Base-by-base conservation (phyloP, 2,329 filamentous ascomycete genomes). In the Diaporthe sp. region DNA sequence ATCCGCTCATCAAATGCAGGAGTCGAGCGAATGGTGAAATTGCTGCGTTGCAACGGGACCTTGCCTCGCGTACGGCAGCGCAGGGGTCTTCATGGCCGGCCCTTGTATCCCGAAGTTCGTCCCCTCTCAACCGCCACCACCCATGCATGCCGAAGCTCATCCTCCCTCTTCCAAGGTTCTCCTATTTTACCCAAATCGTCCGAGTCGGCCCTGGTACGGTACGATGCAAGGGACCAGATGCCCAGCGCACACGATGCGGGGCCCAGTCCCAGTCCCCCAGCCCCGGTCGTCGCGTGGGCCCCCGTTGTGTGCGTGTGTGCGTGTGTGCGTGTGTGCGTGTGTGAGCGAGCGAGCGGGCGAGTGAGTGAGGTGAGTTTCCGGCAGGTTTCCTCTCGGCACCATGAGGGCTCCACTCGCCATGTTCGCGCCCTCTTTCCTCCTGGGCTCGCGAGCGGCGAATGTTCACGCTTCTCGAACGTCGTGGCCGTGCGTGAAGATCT, bases 171-270 rank as follows among this genome's bases (percentile, higher is more conserved):
- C 17, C 69, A 17, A 66, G 44, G 44, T 51, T 66, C 63, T 66
- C 63, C 63, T 66, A 51, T 63, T 53, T 53, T 39, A 15, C 56
- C 44, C 56, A 63, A 53, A 42, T 71, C 69, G 69, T 42, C 69
- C 37, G 53, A 61, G 35, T 66, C 63, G 63, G 63, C 63, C 63
- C 32, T 50, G 25, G 30, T 15, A 37, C 53, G n/a, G 69, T 17
- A 71, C 56, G 27, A 71, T 71, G 68, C 56, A 63, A 71, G 56
- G 69, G 39, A 71, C 69, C 30, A 51, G 63, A 66, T 42, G 69
- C 19, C 42, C 56, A 27, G 55, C 51, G 22, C 42, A 37, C n/a
- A 39, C 51, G n/a, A 63, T 50, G 55, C 63, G 63, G 63, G 63
- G 44, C 63, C 32, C 63, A 13, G 27, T 51, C 44, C 63, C 61